Base-by-base conservation (phyloP, 2,329 filamentous ascomycete species). In the Aspergillus quadricinctus region DNA sequence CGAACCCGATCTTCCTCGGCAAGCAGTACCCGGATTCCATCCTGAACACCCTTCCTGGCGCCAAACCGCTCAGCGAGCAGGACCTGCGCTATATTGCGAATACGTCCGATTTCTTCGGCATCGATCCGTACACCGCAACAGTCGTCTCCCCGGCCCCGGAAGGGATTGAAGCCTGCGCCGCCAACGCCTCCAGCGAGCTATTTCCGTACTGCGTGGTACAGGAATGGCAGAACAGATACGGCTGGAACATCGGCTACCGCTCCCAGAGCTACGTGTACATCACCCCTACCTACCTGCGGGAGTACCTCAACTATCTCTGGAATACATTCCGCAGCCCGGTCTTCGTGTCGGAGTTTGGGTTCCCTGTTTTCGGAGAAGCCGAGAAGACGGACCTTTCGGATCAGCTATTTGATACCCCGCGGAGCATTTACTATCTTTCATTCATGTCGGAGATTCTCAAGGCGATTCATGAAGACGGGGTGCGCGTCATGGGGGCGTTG, bases 241-340 rank as follows among this genome's bases (percentile, higher is more conserved):
- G 82, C 2, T 86, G 83, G 83, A 74, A 81, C 61, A 81, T 85
- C 50, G 83, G 83, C 21, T 83, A 84, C 58, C 73, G 77, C 11
- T 83, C 81, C 2, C 72, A 82, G 35, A 75, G 75, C 2, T 83
- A 84, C 63, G 78, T 82, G n/a, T 84, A 85, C 68, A 80, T 81
- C 35, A 81, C 84, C 0, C 84, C 83, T 0, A 67, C 64, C 0
- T 64, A 70, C 40, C 61, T 72, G 29, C 67, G 69, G 4, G 77
- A 75, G 2, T 85, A 83, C 61, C 76, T 87, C 4, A 79, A 75
- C 60, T 86, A 85, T 63, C 70, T 87, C 2, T 83, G 79, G 75
- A 85, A 85, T 67, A 85, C 80, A 0, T 87, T 80, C 74, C 77
- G 70, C 31, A 66, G 69, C 0, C 80, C 80, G 0, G 69, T 85